These are phyloP conservation scores for Leccinum truebloodii DNA, from an alignment of 768 basidiomycete genomes.

Conservation along the genomic window DNA sequence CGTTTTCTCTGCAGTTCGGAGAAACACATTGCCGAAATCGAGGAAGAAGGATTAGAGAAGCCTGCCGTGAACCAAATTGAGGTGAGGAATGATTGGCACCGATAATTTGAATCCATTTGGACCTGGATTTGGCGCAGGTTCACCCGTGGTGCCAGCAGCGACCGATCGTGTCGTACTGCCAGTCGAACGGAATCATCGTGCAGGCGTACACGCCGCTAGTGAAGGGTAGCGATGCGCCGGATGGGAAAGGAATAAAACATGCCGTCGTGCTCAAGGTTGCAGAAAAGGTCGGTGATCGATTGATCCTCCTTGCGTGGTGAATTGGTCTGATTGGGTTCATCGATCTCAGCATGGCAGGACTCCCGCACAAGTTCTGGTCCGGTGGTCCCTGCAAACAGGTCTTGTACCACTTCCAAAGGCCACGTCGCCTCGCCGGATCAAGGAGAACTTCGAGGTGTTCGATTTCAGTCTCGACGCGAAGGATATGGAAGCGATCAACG, in stretches of 20 bases:
- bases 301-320: neutral
- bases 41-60: constrained; percentile 25
- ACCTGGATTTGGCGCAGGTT: constrained; percentile 41
- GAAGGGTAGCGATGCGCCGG: constrained; percentile 36
- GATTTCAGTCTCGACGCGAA: constrained; percentile 66
- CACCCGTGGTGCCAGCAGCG: constrained; percentile 82
- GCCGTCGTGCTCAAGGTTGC: constrained; percentile 52
- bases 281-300: constrained; percentile 46
- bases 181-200: constrained; percentile 55
- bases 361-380: constrained; percentile 47
- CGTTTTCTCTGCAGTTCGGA: constrained; percentile 20
- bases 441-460: constrained; percentile 70
- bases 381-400: constrained; percentile 51
- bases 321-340: constrained; percentile 2
- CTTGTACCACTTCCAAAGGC: constrained; percentile 82
- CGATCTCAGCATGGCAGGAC: constrained; percentile 28
- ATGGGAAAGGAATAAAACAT: constrained; percentile 44
- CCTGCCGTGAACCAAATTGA: constrained; percentile 34
- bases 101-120: neutral
- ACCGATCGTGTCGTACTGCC: constrained; percentile 72
- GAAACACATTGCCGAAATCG: constrained; percentile 29
- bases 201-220: constrained; percentile 77
- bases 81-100: constrained; percentile 7
- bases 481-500: constrained; percentile 67
- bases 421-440: constrained; percentile 61